These are phyloP conservation scores for Inga laurina DNA, from an alignment of 306 rosid species.

Conservation along the genomic window DNA sequence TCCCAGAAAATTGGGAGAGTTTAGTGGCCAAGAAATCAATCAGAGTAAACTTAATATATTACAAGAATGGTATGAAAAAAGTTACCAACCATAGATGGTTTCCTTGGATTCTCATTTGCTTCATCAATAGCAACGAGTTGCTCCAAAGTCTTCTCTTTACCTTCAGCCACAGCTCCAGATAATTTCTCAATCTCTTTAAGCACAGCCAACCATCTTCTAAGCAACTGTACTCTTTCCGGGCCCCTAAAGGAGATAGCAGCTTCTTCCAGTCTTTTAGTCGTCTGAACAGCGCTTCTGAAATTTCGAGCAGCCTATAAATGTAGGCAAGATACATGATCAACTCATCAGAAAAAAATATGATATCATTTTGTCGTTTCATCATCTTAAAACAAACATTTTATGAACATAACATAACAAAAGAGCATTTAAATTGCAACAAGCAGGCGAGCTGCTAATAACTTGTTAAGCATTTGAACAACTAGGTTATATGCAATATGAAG, in stretches of 20 bases:
- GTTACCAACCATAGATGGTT: slow-evolving; percentile 62
- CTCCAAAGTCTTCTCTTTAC: slow-evolving; percentile 57
- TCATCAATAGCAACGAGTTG: slow-evolving; percentile 64
- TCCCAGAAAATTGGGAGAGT: neutral
- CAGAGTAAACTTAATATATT: neutral
- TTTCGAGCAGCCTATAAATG: slow-evolving; percentile 64
- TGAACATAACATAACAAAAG: neutral
- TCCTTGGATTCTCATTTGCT: slow-evolving; percentile 60
- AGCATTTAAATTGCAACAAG: neutral
- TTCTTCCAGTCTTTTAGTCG: slow-evolving; percentile 81
- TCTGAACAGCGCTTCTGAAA: slow-evolving; percentile 66
- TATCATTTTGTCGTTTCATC: neutral
- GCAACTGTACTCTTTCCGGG: slow-evolving; percentile 70
- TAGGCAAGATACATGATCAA: neutral
- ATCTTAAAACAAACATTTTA: neutral
- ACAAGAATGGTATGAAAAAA: neutral
- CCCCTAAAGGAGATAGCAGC: slow-evolving; percentile 82
- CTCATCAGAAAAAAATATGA: neutral
- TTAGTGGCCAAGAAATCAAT: neutral
- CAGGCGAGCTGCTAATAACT: neutral
- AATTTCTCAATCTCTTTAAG: slow-evolving; percentile 75
- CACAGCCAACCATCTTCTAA: slow-evolving; percentile 83
- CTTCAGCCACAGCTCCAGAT: slow-evolving; percentile 49
- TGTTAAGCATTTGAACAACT: neutral
- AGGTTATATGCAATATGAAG: neutral